phyloP scores from a whole-genome alignment of 306 rosid genomes.

The Fragaria nilgerrensis region DNA sequence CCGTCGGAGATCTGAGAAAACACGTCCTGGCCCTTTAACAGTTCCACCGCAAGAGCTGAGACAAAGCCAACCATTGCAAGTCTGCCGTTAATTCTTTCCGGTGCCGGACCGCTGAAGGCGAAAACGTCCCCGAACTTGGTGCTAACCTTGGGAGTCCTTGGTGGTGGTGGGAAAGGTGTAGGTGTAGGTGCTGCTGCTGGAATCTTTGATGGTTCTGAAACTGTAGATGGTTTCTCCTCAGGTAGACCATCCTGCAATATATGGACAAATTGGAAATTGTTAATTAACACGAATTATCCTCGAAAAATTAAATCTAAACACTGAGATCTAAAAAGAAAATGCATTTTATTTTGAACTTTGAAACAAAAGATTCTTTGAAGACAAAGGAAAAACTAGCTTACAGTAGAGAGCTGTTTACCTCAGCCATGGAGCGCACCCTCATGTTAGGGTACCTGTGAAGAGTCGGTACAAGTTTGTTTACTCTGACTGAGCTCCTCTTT shows the following conservation, averaged over 20 bases:
- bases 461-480: slow-evolving; percentile 1
- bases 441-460: background rate
- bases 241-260: background rate
- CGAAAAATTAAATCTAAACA: background rate
- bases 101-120: slow-evolving; percentile 82
- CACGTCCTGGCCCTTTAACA: slow-evolving; percentile 60
- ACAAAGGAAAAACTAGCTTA: background rate
- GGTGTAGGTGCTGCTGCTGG: slow-evolving; percentile 3
- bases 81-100: slow-evolving; percentile 91
- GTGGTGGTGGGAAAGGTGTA: background rate
- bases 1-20: slow-evolving; percentile 59
- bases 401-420: background rate
- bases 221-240: slow-evolving; percentile 9
- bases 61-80: slow-evolving; percentile 88
- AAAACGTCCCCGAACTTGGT: slow-evolving; percentile 54
- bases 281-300: background rate
- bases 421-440: slow-evolving; percentile 21
- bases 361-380: background rate
- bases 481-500: slow-evolving; percentile 1
- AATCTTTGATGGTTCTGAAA: background rate
- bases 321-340: background rate
- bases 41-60: slow-evolving; percentile 66
- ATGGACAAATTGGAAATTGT: background rate
- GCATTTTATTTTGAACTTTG: background rate
- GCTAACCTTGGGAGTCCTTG: slow-evolving; percentile 39